Conservation (phyloP, 2,329 filamentous ascomycete species). For the Nannizzia gypsea region DNA sequence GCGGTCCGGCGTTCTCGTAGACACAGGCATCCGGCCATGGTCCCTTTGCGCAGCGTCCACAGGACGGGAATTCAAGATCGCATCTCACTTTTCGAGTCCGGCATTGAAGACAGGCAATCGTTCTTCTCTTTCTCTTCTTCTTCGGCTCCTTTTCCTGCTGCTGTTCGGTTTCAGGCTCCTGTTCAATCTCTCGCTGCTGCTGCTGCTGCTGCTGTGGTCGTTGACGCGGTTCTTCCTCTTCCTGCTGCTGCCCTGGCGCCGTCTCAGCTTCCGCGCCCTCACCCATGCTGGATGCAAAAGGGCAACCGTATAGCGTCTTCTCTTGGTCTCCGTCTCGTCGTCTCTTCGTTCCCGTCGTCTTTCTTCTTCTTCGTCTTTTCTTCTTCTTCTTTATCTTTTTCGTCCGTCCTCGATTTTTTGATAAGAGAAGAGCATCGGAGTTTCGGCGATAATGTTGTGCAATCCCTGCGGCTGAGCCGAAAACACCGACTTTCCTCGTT, state of each 20-base stretch:
- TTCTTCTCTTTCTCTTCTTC: conserved; percentile 28
- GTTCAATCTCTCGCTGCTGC: not conserved
- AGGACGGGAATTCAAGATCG: conserved; percentile 32
- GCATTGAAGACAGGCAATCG: conserved; percentile 33
- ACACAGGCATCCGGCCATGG: conserved; percentile 10
- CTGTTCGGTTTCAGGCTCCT: not conserved
- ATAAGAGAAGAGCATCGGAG: not conserved
- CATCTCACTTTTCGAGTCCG: conserved; percentile 33
- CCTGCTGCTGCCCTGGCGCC: not conserved
- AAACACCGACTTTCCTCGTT: not conserved
- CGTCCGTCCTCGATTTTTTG: not conserved
- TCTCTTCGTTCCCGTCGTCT: not conserved
- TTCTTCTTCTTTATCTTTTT: not conserved
- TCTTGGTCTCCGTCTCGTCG: not conserved
- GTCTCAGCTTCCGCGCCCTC: not conserved
- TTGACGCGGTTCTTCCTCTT: not conserved
- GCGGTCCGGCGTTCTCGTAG: conserved; percentile 8
- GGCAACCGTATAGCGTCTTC: not conserved
- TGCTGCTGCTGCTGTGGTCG: not conserved
- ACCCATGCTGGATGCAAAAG: not conserved
- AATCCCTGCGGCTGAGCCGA: not conserved
- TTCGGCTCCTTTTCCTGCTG: conserved; percentile 15
- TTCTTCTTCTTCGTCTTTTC: not conserved
- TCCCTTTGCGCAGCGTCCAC: conserved; percentile 30
- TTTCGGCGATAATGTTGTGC: not conserved